Evolutionary conservation across 306 rosid species (phyloP), one percentile per base, ranked within the genome.

Genomic region (Luffa acutangula): DNA sequence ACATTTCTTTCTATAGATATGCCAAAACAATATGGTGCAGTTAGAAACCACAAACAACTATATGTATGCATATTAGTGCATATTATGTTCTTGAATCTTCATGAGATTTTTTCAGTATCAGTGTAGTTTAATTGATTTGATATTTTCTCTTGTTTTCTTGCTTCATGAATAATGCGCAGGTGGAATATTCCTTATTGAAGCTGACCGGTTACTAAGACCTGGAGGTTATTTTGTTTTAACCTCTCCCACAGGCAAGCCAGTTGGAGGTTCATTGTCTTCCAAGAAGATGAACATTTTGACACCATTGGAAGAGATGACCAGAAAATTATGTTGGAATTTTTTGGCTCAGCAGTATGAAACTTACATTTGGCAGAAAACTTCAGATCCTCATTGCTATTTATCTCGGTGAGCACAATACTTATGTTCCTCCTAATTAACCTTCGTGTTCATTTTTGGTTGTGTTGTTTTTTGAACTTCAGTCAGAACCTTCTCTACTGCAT

Each of bases 161-260:
- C 13, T 49, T 57, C 41, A 33, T 56, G 36, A 79, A 72, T 80
- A 5, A 37, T 80, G 41, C 59, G 33, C 89, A 96, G 99, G 88
- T 88, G 97, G 98, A 82, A 82, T 84, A 82, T 80, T 87, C 65
- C 94, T 96, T 56, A 82, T 93, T 48, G 99, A 96, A 89, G 96
- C 89, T 82, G 99, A 96, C 62, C 96, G 99, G 76, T 86, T 96
- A 82, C 98, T 96, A 77, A 96, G 90, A 84, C 97, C 99, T 77
- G 99, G 99, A 81, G 99, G 99, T 77, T 96, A 93, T 87, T 96
- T 96, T 86, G 94, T 93, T 80, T 84, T 96, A 80, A 96, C 98
- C 60, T 90, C 97, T 46, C 93, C 97, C 67, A 48, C 93, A 76
- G 86, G 86, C 87, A 91, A 82, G 84, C 83, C 85, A 66, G 89